These are phyloP conservation scores for Paraphoma sp. DNA, from an alignment of 2,329 filamentous ascomycete species.

Conservation along the genomic window DNA sequence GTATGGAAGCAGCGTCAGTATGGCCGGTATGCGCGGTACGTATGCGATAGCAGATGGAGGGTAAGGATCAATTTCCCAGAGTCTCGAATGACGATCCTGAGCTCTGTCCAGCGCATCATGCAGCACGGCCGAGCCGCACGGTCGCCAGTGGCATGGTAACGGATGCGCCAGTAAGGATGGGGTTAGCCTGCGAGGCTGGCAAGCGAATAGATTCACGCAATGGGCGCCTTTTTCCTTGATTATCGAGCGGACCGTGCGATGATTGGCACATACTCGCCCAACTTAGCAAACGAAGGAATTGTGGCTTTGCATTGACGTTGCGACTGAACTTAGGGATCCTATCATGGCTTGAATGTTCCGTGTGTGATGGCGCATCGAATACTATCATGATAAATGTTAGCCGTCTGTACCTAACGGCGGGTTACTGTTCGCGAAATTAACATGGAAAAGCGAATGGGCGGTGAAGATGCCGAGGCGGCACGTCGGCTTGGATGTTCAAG, in stretches of 20 bases:
- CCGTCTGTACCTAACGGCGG: no score
- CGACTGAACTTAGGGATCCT: no score
- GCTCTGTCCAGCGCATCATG: slow-evolving; percentile 21
- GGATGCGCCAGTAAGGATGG: neutral
- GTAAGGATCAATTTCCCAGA: slow-evolving; percentile 2
- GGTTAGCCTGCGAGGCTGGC: neutral
- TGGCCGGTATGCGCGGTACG: neutral
- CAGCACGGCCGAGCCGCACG: slow-evolving; percentile 18
- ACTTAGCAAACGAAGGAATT: no score
- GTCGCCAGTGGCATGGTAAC: slow-evolving; percentile 6
- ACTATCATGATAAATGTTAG: no score
- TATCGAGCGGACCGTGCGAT: neutral
- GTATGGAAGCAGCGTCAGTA: neutral
- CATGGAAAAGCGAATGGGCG: no score
- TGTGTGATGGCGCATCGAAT: no score
- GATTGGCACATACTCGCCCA: neutral
- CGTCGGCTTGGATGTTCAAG: no score
- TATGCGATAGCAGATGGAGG: neutral
- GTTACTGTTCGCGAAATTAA: no score
- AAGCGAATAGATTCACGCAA: neutral
- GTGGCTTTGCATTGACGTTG: no score
- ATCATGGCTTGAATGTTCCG: no score
- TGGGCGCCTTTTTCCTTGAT: neutral
- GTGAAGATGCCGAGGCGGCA: no score
- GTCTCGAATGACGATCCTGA: slow-evolving; percentile 1